Conservation (phyloP, 176 grass and related monocot species). For the Chloris gayana region DNA sequence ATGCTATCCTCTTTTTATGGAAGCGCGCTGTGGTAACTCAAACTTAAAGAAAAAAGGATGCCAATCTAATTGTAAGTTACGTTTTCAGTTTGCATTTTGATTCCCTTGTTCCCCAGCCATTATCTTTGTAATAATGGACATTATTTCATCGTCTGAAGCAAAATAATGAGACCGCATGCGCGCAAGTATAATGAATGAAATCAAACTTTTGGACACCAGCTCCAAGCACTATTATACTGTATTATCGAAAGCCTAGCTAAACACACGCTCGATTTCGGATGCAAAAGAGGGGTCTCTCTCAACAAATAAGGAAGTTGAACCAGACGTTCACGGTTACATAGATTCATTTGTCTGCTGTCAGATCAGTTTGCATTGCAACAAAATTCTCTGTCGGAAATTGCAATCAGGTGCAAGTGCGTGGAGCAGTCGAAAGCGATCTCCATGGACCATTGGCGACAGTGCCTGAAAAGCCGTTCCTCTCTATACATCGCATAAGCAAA, state of each 20-base stretch:
- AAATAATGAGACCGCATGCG: too few species aligned
- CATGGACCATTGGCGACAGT: constrained; percentile 7
- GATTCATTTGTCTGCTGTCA: neutral
- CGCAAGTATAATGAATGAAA: too few species aligned
- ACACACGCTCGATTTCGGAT: too few species aligned
- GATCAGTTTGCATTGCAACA: neutral
- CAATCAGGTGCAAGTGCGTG: constrained; percentile 9
- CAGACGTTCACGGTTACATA: neutral
- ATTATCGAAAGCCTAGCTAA: too few species aligned
- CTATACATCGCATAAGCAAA: too few species aligned
- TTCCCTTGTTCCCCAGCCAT: neutral
- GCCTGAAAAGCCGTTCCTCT: constrained; percentile 33
- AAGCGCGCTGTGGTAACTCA: neutral
- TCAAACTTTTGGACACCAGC: too few species aligned
- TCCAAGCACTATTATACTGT: too few species aligned
- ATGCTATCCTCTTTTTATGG: too few species aligned
- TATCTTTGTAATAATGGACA: too few species aligned
- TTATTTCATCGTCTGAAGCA: too few species aligned
- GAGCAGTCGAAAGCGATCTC: constrained; percentile 30
- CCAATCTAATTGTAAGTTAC: neutral
- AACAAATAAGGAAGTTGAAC: too few species aligned
- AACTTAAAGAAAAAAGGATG: neutral
- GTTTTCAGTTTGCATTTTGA: neutral
- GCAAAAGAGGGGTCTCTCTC: too few species aligned
- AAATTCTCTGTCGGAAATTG: neutral